Evolutionary conservation across 2,329 filamentous ascomycete genomes (phyloP).

Genomic region (Penicillium sp.): DNA sequence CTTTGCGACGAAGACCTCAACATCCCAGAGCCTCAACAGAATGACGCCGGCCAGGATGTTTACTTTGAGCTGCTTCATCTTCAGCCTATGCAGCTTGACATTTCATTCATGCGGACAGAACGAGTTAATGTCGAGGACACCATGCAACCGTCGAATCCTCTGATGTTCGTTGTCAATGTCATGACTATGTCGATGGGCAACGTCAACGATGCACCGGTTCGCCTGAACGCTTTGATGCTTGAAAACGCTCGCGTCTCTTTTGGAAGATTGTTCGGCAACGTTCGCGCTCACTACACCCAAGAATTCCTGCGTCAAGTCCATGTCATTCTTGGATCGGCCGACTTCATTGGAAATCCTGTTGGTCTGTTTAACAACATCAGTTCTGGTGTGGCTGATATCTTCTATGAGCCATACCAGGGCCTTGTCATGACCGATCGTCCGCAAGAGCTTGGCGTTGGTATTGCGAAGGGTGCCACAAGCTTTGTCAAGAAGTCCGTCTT

Average conservation of each 20-base stretch:
- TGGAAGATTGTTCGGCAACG: slow-evolving; percentile 78
- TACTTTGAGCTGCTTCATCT: slow-evolving; percentile 98
- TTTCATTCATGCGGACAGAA: slow-evolving; percentile 96
- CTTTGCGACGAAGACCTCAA: slow-evolving; percentile 89
- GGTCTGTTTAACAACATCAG: slow-evolving; percentile 98
- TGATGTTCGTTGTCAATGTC: slow-evolving; percentile 99
- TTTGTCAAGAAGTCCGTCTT: slow-evolving; percentile 99
- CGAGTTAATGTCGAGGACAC: slow-evolving; percentile 96
- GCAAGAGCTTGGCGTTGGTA: slow-evolving; percentile 91
- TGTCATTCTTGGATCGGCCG: slow-evolving; percentile 94
- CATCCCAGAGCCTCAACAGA: slow-evolving; percentile 86
- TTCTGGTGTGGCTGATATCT: slow-evolving; percentile 95
- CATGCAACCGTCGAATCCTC: slow-evolving; percentile 83
- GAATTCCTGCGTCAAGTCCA: slow-evolving; percentile 95
- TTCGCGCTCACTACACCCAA: slow-evolving; percentile 94
- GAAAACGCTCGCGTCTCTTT: slow-evolving; percentile 94
- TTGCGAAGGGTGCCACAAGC: slow-evolving; percentile 93
- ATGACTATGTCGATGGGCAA: slow-evolving; percentile 99
- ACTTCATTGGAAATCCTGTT: slow-evolving; percentile 96
- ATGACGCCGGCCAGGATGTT: slow-evolving; percentile 86
- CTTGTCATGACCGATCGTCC: slow-evolving; percentile 95
- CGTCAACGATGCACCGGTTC: slow-evolving; percentile 94
- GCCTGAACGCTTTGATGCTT: slow-evolving; percentile 89
- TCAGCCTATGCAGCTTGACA: slow-evolving; percentile 95
- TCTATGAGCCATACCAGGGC: slow-evolving; percentile 98